Base-by-base conservation (phyloP, 371 early-diverging fungal genomes). In the Gilbertella persicaria region DNA sequence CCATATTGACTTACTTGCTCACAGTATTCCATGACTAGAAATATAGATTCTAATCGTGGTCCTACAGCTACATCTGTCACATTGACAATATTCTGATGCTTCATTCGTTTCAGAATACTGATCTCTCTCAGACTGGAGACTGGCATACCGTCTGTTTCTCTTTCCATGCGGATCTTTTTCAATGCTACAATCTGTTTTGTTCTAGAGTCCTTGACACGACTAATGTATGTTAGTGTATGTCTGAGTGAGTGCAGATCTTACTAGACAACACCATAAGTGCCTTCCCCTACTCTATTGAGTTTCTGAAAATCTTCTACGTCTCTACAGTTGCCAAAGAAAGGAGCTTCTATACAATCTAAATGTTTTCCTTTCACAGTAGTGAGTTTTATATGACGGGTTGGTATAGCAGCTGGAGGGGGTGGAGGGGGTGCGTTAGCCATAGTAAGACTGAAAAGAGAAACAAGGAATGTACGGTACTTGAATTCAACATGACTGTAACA, bases 201-300 rank as follows among this genome's bases (percentile, higher is more conserved):
- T 30, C 60, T 73, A 53, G 73, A 79, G 58, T 92, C 83, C 38
- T 68, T 74, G 14, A 88, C 91, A 56, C 83, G 69, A 61, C 84
- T 75, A 63, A 54, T 33, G 33, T 52, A 5, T 49, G 48, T 16
- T 43, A 44, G 48, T 19, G 38, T 39, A 47, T 45, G 28, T 6
- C 13, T 13, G 2, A 9, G 2, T 33, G 26, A 40, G 23, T 19
- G 39, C 19, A 42, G 36, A 35, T 67, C 81, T 66, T 79, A 83
- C 84, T 86, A 94, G 6, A 95, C 95, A 19, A 93, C 85, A n/a
- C 95, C 96, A 64, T 90, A 91, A 16, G 92, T 91, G 50, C 92
- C 92, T 62, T 89, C 87, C 39, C 90, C 90, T 4, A 89, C 76
- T 49, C 84, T 75, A 62, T 82, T 81, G n/a, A 87, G 53, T 55